A percentile compares a stretch with the other conserved stretches of the same genome.
Conservation (phyloP, 441 rosid genomes). For the Kokia cookei region DNA sequence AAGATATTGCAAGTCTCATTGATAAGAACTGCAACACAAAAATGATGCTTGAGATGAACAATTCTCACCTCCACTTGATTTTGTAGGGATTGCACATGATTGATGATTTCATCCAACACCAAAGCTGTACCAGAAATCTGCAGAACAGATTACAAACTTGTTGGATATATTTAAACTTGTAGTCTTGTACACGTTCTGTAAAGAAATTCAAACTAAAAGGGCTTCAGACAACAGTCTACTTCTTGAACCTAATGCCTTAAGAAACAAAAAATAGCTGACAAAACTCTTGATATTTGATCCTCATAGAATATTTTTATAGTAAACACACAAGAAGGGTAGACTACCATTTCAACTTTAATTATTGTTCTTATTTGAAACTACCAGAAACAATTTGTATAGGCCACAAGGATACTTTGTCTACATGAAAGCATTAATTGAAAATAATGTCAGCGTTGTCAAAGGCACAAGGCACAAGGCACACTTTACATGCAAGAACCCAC, state of each 20-base stretch:
- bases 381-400: not conserved
- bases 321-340: not conserved
- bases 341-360: not conserved
- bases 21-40: not conserved
- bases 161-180: not conserved
- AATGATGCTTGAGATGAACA: not conserved
- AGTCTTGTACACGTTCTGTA: not conserved
- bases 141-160: not conserved
- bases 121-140: conserved; percentile 17
- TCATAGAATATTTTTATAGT: not conserved
- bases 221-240: not conserved
- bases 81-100: conserved; percentile 18
- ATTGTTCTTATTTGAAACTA: not conserved
- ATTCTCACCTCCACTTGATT: conserved; percentile 17
- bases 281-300: not conserved
- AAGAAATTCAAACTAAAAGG: not conserved
- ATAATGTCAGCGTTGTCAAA: not conserved
- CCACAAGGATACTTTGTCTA: not conserved
- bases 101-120: conserved; percentile 19
- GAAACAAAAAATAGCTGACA: not conserved
- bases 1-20: not conserved
- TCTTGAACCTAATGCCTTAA: not conserved
- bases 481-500: not conserved
- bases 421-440: not conserved
- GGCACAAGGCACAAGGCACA: not conserved